A percentile compares a stretch with the other conserved stretches of the same genome.
Conservation (phyloP, 768 basidiomycete species). For the Podaxis pistillaris region DNA sequence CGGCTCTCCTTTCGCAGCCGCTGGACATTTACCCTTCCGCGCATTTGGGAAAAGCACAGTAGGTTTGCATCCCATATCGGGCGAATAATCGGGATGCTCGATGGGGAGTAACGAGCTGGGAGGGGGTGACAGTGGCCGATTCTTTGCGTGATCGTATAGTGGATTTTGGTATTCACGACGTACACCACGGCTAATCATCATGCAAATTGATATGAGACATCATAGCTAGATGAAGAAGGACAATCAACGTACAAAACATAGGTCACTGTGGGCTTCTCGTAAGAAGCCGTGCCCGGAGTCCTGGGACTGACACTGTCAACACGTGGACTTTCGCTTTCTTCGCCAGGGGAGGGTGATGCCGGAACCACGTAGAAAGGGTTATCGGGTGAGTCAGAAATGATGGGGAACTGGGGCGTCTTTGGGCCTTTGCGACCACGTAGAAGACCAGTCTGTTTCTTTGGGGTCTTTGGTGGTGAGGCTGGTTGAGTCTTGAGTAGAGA, state of each 20-base stretch:
- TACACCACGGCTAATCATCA: constrained; percentile 58
- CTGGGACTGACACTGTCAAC: constrained; percentile 27
- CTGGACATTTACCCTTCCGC: constrained; percentile 17
- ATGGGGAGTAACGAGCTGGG: constrained; percentile 55
- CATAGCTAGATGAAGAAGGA: constrained; percentile 37
- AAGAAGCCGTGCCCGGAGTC: constrained; percentile 37
- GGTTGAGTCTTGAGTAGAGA: constrained; percentile 15
- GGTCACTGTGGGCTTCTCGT: constrained; percentile 62
- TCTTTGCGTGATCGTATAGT: constrained; percentile 44
- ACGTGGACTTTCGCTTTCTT: constrained; percentile 32
- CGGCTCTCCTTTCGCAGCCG: background rate
- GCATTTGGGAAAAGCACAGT: constrained; percentile 52
- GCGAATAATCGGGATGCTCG: constrained; percentile 66
- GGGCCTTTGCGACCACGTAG: constrained; percentile 17
- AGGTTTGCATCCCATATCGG: constrained; percentile 51
- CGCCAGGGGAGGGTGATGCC: constrained; percentile 29
- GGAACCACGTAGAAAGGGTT: constrained; percentile 60
- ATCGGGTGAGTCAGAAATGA: constrained; percentile 57
- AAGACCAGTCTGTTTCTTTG: constrained; percentile 28
- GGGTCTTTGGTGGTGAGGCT: constrained; percentile 40
- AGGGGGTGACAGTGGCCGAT: constrained; percentile 41
- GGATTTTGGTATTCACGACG: constrained; percentile 64
- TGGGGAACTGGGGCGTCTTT: constrained; percentile 9
- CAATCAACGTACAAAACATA: constrained; percentile 66
- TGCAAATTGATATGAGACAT: constrained; percentile 16